phyloP scores from a whole-genome alignment of 2,329 filamentous ascomycete genomes.

The Furcasterigmium furcatum region DNA sequence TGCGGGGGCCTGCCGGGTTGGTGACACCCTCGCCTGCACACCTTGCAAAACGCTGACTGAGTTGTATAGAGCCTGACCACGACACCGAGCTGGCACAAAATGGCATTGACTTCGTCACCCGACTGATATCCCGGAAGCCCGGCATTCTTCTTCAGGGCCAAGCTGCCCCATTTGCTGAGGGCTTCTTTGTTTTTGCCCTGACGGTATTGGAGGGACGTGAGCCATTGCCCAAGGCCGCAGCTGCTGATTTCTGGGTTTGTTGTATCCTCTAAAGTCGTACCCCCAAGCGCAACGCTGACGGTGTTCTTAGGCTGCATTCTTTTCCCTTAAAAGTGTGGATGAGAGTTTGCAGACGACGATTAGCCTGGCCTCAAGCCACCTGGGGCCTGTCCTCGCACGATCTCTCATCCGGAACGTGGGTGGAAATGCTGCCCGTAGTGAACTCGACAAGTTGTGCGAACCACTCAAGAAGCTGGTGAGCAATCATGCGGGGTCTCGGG shows the following conservation, averaged over 20 bases:
- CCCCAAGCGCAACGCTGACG: too few species aligned
- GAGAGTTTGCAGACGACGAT: slow-evolving; percentile 38
- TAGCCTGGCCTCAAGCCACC: slow-evolving; percentile 48
- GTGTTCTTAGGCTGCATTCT: slow-evolving; percentile 50
- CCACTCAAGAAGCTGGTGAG: slow-evolving; percentile 67
- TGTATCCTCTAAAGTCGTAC: too few species aligned
- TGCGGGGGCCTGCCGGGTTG: slow-evolving; percentile 60
- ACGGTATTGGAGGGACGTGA: slow-evolving; percentile 69
- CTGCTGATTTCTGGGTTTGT: slow-evolving; percentile 72
- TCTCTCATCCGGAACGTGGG: slow-evolving; percentile 63
- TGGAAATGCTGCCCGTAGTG: slow-evolving; percentile 66
- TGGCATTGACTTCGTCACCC: slow-evolving; percentile 68
- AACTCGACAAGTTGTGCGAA: slow-evolving; percentile 68
- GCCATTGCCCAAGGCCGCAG: slow-evolving; percentile 70
- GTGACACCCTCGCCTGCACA: slow-evolving; percentile 9
- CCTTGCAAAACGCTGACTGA: slow-evolving; percentile 11
- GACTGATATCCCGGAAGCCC: slow-evolving; percentile 58
- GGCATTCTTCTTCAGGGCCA: slow-evolving; percentile 58
- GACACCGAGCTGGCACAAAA: slow-evolving; percentile 73
- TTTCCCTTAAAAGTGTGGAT: slow-evolving; percentile 42
- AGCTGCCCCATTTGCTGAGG: slow-evolving; percentile 54
- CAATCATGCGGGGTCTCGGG: slow-evolving; percentile 50
- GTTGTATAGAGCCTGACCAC: slow-evolving; percentile 46
- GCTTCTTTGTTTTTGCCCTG: slow-evolving; percentile 69
- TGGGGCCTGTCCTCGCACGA: slow-evolving; percentile 59